These are phyloP conservation scores for Pleurotus citrinopileatus DNA, from an alignment of 768 basidiomycete species.

Conservation along the genomic window DNA sequence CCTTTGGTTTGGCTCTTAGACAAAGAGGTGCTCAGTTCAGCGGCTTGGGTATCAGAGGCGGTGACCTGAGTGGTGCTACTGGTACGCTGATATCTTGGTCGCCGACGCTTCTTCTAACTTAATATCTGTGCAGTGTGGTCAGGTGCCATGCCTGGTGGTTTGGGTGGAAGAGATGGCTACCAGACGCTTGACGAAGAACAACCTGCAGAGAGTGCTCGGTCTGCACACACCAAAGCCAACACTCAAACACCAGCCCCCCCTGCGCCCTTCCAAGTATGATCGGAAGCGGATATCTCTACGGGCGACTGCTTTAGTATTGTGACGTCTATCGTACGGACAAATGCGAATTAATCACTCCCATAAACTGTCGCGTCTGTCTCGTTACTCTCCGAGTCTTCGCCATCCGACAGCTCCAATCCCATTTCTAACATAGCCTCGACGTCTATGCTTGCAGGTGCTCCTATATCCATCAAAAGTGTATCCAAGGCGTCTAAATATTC, in stretches of 20 bases:
- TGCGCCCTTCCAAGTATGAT: neutral
- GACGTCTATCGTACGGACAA: no score
- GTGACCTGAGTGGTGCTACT: slow-evolving; percentile 53
- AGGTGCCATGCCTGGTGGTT: slow-evolving; percentile 62
- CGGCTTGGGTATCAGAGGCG: slow-evolving; percentile 42
- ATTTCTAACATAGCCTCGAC: slow-evolving; percentile 15
- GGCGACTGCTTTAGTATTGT: no score
- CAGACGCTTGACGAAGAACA: slow-evolving; percentile 58
- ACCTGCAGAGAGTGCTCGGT: slow-evolving; percentile 22
- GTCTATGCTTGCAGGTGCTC: slow-evolving; percentile 10
- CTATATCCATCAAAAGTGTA: slow-evolving; percentile 33
- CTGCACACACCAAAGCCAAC: slow-evolving; percentile 23
- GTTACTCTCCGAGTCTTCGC: neutral
- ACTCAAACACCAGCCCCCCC: slow-evolving; percentile 18
- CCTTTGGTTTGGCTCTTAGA: slow-evolving; percentile 49
- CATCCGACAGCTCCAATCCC: slow-evolving; percentile 5
- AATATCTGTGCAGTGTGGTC: slow-evolving; percentile 57
- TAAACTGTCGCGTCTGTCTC: slow-evolving; percentile 14
- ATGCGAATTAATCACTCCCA: slow-evolving; percentile 7
- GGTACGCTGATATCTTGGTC: slow-evolving; percentile 31
- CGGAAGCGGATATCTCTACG: no score
- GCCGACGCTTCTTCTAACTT: slow-evolving; percentile 5
- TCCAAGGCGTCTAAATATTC: slow-evolving; percentile 32
- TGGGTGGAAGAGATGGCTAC: slow-evolving; percentile 54
- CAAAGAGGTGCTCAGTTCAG: slow-evolving; percentile 57